Percentiles rank a stretch among this genome's conserved stretches.
Evolutionary conservation across 225 moss, liverwort and hornwort genomes (phyloP).

Genomic region (Climacium dendroides): DNA sequence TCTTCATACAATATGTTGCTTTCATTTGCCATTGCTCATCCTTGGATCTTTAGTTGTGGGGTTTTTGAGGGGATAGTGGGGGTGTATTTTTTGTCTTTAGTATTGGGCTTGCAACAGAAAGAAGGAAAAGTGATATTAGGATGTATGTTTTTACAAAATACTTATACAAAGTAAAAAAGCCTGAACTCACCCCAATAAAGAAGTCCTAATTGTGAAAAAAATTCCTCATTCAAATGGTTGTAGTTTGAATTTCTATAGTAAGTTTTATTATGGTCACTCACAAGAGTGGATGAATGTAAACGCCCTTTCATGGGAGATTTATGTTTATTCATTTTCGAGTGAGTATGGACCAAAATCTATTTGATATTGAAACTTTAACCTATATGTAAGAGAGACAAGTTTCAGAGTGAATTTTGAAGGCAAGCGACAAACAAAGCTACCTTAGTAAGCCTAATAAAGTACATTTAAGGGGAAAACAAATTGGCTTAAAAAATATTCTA

Average conservation of each 20-base stretch:
- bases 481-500: neutral
- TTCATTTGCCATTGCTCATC: neutral
- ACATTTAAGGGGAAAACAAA: rapidly evolving
- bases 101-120: neutral
- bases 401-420: neutral
- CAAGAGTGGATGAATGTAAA: neutral
- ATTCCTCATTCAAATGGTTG: neutral
- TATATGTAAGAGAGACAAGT: neutral
- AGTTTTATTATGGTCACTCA: neutral
- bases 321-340: neutral
- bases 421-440: neutral
- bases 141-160: neutral
- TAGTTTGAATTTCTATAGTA: neutral
- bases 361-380: neutral
- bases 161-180: neutral
- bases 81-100: neutral
- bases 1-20: neutral
- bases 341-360: neutral
- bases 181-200: rapidly evolving
- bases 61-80: neutral
- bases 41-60: neutral
- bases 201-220: too few relatives aligned
- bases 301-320: rapidly evolving
- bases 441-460: neutral
- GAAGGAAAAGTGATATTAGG: neutral